phyloP scores from a whole-genome alignment of 1,139 yeast species.

The Lodderomyces orthopsilosis region DNA sequence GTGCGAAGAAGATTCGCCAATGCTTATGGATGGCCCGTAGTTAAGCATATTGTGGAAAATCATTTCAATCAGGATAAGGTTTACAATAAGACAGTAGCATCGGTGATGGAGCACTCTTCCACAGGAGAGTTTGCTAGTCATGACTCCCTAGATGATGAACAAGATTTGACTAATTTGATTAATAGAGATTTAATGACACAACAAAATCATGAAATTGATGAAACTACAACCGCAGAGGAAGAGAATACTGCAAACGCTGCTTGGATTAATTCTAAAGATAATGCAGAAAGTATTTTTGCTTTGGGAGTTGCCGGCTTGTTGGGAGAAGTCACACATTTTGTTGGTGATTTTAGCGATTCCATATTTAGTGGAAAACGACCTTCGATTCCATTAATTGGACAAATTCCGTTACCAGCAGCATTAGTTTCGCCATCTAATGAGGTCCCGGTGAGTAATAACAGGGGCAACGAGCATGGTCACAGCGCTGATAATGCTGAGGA shows the following conservation, averaged over 20 bases:
- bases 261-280: constrained; percentile 54
- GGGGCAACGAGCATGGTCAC: neutral
- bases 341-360: constrained; percentile 38
- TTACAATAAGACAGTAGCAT: constrained; percentile 4
- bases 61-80: constrained; percentile 22
- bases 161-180: constrained; percentile 30
- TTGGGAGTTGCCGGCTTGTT: constrained; percentile 73
- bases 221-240: constrained; percentile 16
- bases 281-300: constrained; percentile 53
- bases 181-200: constrained; percentile 34
- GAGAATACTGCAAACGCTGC: constrained; percentile 10
- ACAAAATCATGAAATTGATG: constrained; percentile 37
- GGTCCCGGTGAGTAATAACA: neutral
- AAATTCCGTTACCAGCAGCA: constrained; percentile 12
- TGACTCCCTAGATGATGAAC: constrained; percentile 28
- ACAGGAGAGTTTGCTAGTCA: neutral
- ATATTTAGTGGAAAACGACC: constrained; percentile 23
- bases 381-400: constrained; percentile 14
- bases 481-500: neutral
- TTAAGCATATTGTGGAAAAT: constrained; percentile 65
- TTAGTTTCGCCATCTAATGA: constrained; percentile 6
- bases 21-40: constrained; percentile 95
- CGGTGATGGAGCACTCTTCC: neutral
- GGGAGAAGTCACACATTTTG: constrained; percentile 57
- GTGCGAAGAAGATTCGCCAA: constrained; percentile 89